Conservation (phyloP, 1,139 yeast genomes). For the Magnusiomyces fungicola region DNA sequence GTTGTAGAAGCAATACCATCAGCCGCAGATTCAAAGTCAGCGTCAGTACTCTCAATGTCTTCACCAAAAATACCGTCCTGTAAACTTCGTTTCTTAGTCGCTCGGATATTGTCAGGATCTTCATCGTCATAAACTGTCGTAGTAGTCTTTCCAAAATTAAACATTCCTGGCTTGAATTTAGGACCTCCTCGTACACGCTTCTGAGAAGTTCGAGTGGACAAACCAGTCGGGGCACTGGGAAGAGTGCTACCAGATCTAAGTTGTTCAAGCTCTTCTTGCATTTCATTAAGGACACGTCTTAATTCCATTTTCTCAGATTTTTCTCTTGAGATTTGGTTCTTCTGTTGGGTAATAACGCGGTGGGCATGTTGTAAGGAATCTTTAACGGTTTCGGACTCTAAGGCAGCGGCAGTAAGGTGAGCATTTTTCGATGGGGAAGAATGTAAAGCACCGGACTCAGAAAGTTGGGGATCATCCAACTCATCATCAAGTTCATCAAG, state of each 20-base stretch:
- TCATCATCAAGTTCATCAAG: conserved; percentile 1
- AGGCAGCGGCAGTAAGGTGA: conserved; percentile 44
- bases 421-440: conserved; percentile 39
- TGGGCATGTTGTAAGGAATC: conserved; percentile 64
- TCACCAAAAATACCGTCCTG: conserved; percentile 23
- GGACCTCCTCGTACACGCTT: not conserved
- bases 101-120: no score
- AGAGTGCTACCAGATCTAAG: not conserved
- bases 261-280: conserved; percentile 22
- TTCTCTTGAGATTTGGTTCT: conserved; percentile 29
- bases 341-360: conserved; percentile 31
- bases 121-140: not conserved
- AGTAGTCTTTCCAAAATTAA: not conserved
- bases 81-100: no score
- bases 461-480: not conserved
- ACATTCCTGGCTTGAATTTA: not conserved
- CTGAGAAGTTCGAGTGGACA: not conserved
- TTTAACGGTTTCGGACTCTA: conserved; percentile 62
- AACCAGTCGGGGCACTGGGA: not conserved
- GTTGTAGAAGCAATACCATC: no score
- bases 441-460: conserved; percentile 22
- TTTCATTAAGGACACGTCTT: conserved; percentile 24
- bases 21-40: no score
- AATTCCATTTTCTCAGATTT: conserved; percentile 33
- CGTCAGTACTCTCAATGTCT: conserved; percentile 16